Evolutionary conservation across 2,329 filamentous ascomycete species (phyloP).

Genomic region (Capronia coronata): DNA sequence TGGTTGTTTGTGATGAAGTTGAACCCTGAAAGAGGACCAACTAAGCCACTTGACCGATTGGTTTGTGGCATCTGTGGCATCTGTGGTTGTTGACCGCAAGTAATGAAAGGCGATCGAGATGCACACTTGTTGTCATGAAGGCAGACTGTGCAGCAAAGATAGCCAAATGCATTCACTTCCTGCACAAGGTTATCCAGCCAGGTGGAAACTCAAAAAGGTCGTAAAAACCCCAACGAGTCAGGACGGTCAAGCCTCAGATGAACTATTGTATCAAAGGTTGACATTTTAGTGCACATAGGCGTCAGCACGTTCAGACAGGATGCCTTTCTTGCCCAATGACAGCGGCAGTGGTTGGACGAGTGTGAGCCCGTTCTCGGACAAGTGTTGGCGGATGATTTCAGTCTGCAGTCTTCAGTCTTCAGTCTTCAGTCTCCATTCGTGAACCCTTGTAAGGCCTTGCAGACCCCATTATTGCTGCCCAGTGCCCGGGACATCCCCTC

Average conservation of each 20-base stretch:
- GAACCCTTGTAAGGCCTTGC: not conserved
- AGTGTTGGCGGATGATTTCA: not conserved
- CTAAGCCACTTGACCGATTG: too few species aligned
- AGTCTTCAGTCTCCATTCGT: not conserved
- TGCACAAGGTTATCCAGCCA: too few species aligned
- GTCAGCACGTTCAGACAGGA: constrained; percentile 7
- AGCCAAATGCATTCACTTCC: not conserved
- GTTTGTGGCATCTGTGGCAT: too few species aligned
- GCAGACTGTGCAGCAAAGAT: not conserved
- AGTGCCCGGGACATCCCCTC: not conserved
- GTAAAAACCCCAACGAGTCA: not conserved
- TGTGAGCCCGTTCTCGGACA: not conserved
- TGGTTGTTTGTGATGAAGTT: too few species aligned
- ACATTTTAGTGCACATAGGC: constrained; percentile 12
- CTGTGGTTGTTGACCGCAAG: too few species aligned
- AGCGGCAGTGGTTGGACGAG: not conserved
- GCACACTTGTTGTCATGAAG: too few species aligned
- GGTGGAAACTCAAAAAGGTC: too few species aligned
- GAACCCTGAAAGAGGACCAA: not conserved
- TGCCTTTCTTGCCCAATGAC: constrained; percentile 7
- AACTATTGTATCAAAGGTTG: not conserved
- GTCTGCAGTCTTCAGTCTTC: not conserved
- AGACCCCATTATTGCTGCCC: not conserved
- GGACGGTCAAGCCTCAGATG: not conserved
- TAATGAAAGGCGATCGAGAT: too few species aligned